Evolutionary conservation across 1,284 basidiomycete species (phyloP), one percentile per base, ranked within the genome.

Genomic region (Earliella scabrosa): DNA sequence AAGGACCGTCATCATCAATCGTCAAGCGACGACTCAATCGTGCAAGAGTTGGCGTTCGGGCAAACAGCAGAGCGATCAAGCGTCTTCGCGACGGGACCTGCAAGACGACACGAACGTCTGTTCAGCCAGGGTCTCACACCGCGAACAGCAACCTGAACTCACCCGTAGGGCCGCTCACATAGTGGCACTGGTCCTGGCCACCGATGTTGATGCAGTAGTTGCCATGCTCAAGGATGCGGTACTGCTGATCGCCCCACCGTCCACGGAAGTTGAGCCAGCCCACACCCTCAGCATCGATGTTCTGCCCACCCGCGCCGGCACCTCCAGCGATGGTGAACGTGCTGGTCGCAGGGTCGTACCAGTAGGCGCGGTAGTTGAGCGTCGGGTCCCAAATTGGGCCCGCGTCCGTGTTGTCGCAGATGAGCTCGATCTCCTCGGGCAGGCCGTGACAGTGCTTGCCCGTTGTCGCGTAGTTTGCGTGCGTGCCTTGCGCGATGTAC

Each of bases 201-300:
- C 35, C 52, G 20, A 59, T 38, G 8, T 41, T 38, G 14, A 68
- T 20, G 50, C 69, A 70, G 47, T 66, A 67, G 56, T 72, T 70
- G 16, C 68, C 65, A 23, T 66, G 60, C 46, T 69, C 58, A 26
- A 54, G 41, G 14, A 63, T 36, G 18, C 63, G 61, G 49, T 69
- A 69, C 60, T 68, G 56, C 58, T 69, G 39, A 52, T 72, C 71
- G 29, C 71, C 71, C 71, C 71, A 72, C 35, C 31, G 49, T n/a
- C 71, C 70, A 31, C 24, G 31, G 49, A 66, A 72, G 46, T 55
- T 50, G 56, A 72, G 54, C 71, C 71, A 72, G 34, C 61, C 54
- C 4, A 60, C 58, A 32, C 65, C 67, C 56, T 70, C 69, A 14
- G 34, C 48, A 6, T 34, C 50, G 48, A 67, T 53, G 24, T 59